Conservation (phyloP, 2,329 filamentous ascomycete genomes). For the Calonectria leucothoes region DNA sequence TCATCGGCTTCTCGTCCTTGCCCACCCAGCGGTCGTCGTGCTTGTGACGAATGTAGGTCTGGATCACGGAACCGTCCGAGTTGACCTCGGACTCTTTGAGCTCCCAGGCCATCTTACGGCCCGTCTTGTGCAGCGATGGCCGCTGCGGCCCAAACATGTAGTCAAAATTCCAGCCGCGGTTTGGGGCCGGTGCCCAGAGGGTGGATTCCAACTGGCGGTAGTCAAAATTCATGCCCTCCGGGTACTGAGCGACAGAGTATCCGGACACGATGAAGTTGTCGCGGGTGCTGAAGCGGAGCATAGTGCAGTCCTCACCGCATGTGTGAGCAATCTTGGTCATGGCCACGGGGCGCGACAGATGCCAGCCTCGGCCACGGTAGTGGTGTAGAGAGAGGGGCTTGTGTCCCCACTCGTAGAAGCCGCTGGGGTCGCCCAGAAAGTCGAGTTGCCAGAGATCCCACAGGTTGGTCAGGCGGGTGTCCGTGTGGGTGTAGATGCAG, state of each 20-base stretch:
- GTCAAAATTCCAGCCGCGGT: conserved; percentile 63
- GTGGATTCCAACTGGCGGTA: conserved; percentile 64
- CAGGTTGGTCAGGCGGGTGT: conserved; percentile 66
- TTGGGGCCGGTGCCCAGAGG: conserved; percentile 59
- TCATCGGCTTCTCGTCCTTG: conserved; percentile 59
- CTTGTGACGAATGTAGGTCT: conserved; percentile 64
- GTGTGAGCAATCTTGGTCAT: conserved; percentile 68
- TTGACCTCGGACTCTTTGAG: conserved; percentile 61
- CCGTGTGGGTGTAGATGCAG: conserved; percentile 73
- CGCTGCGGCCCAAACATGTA: conserved; percentile 63
- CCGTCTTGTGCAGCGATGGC: conserved; percentile 59
- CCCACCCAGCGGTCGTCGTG: conserved; percentile 66
- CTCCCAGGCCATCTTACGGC: conserved; percentile 66
- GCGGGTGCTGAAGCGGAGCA: conserved; percentile 67
- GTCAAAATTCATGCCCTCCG: conserved; percentile 61
- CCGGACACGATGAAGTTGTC: conserved; percentile 68
- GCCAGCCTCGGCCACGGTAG: conserved; percentile 71
- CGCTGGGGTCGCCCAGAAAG: conserved; percentile 68
- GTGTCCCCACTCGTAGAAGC: conserved; percentile 73
- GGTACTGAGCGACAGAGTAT: conserved; percentile 70
- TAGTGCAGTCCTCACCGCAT: conserved; percentile 70
- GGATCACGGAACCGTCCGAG: conserved; percentile 62
- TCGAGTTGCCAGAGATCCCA: conserved; percentile 72
- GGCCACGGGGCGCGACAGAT: conserved; percentile 64
- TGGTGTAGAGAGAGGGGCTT: conserved; percentile 72